phyloP scores from a whole-genome alignment of 2,329 filamentous ascomycete genomes.

The Colletotrichum cereale region DNA sequence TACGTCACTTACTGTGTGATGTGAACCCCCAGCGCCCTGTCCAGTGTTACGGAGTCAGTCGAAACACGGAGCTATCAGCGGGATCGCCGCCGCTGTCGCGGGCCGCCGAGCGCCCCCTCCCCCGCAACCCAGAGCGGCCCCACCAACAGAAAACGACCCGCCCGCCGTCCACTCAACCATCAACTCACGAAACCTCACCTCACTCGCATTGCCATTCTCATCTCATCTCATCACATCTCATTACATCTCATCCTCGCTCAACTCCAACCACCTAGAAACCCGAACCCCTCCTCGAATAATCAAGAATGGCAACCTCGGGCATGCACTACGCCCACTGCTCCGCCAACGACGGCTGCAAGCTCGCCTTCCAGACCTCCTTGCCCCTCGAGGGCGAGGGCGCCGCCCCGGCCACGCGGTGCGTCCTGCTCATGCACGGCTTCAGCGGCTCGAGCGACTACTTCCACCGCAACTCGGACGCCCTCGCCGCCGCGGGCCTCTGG shows the following conservation, averaged over 20 bases:
- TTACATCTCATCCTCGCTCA: background rate
- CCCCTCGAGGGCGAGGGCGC: constrained; percentile 41
- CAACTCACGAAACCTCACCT: background rate
- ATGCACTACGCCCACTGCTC: constrained; percentile 47
- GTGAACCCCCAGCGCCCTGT: background rate
- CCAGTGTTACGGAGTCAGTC: background rate
- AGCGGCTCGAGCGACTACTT: constrained; percentile 56
- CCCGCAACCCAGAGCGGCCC: constrained; percentile 28
- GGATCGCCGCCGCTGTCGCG: constrained; percentile 25
- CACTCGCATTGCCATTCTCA: background rate
- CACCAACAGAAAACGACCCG: constrained; percentile 33
- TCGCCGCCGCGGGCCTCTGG: constrained; percentile 48
- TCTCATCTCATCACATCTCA: background rate
- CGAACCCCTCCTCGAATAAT: background rate
- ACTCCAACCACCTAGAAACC: background rate
- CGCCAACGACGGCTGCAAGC: constrained; percentile 51
- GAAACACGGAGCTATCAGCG: constrained; percentile 6
- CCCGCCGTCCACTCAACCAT: constrained; percentile 4
- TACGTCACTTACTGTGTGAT: no score
- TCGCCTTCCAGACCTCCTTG: constrained; percentile 53
- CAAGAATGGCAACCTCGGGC: constrained; percentile 35
- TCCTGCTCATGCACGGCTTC: constrained; percentile 57
- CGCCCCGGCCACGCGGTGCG: constrained; percentile 41
- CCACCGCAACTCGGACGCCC: constrained; percentile 48
- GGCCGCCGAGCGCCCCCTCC: constrained; percentile 16